Conservation (phyloP, 805 yeast species). For the Myxozyma monticola region DNA sequence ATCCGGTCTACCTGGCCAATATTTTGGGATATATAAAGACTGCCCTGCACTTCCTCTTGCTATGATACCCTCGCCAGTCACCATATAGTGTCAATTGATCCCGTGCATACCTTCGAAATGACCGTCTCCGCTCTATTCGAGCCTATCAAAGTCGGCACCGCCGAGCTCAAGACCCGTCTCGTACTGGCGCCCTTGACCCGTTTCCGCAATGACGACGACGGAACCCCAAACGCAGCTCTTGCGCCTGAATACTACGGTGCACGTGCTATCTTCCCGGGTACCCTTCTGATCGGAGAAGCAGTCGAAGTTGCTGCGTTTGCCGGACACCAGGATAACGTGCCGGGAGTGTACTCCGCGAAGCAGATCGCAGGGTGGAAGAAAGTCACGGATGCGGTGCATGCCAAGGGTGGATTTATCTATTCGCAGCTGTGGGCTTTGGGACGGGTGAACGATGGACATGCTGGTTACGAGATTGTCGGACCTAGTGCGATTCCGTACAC, state of each 20-base stretch:
- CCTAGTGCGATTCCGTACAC: conserved; percentile 33
- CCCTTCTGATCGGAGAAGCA: conserved; percentile 63
- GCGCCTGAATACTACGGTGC: conserved; percentile 54
- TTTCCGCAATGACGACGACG: conserved; percentile 36
- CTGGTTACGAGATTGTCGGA: conserved; percentile 41
- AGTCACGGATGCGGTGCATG: conserved; percentile 51
- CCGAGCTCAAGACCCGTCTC: conserved; percentile 42
- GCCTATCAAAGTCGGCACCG: conserved; percentile 34
- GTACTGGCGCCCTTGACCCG: conserved; percentile 56
- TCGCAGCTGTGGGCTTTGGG: conserved; percentile 54
- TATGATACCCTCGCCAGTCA: no score
- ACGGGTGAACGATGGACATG: conserved; percentile 38
- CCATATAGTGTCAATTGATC: background rate
- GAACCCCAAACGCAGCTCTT: conserved; percentile 41
- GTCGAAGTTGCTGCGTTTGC: conserved; percentile 47
- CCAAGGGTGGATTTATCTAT: conserved; percentile 41
- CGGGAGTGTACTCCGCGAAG: conserved; percentile 64
- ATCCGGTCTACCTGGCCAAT: no score
- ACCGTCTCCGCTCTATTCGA: conserved; percentile 24
- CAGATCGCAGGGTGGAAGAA: conserved; percentile 79
- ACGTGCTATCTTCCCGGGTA: conserved; percentile 55
- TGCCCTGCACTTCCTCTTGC: no score
- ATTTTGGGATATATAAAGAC: no score
- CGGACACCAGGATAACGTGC: conserved; percentile 43
- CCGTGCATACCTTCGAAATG: background rate